Base-by-base conservation (phyloP, 805 yeast species). In the Wickerhamiella bombiphila region DNA sequence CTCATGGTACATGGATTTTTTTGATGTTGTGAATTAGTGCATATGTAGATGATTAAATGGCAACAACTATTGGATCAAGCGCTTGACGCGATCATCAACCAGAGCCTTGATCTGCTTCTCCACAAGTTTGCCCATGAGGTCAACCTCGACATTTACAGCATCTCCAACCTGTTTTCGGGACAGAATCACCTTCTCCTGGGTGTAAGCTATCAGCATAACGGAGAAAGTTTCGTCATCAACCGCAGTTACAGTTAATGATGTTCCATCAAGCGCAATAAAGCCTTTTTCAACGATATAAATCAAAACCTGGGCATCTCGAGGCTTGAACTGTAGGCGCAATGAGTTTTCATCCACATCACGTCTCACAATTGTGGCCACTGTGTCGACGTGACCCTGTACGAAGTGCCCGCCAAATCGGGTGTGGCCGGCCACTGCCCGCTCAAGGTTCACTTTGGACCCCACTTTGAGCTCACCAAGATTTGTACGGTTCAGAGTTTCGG, bases 371-470 rank as follows among this genome's bases (percentile, higher is more conserved):
- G 55, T 57, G 2, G 95, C 95, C 25, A 77, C 68, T 0, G 95
- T 81, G 56, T 91, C 99, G 21, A 91, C 83, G 61, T 91, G 99
- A 4, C 98, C 99, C 48, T 91, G 98, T 2, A 91, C 99, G 45
- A 88, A 72, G 58, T 91, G 99, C 1, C 99, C 99, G 18, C 99
- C 99, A 51, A 86, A 73, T 45, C 98, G 66, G 5, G 75, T 81
- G 37, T 80, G 82, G 11, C 74, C 74, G 2, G 75, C 65, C 22
- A 91, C 83, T 0, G 99, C 99, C 42, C 99, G 67, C 57, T 91
- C 99, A 43, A 88, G 64, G 55, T 91, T 88, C 16, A 91, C 94
- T 41, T 65, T 67, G 15, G 69, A 56, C 2, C 82, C 86, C 1
- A 40, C 34, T 17, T 48, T 53, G 56, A 88, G 67, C 7, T 58